Base-by-base conservation (phyloP, 768 basidiomycete genomes). In the Arthromyces matolae region DNA sequence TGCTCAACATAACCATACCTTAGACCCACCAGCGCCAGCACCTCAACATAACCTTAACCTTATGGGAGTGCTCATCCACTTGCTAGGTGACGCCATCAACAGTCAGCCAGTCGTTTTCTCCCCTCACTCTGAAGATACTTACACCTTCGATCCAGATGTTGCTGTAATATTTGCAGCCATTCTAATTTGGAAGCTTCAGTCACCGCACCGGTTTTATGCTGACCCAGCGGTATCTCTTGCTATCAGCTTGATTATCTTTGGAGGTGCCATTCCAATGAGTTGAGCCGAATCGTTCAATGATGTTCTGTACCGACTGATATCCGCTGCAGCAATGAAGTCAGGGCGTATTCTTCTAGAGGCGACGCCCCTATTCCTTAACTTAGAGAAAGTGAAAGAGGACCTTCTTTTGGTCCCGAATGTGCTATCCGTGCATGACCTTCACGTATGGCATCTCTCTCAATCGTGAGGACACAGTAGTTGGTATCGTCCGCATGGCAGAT, bases 111-210 rank as follows among this genome's bases (percentile, higher is more conserved):
- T 24, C 43, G 45, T 39, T 25, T 38, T 23, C 12, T 80, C 57
- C 63, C 79, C 52, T 78, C 76, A n/a, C n/a, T 38, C 50, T 77
- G 16, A 70, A 98, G 68, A 97, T 98, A 93, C 86, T 75, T 16
- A 95, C 93, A 23, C 76, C 98, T 1, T 72, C 97, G 29, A 69
- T 99, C 22, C 96, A 99, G 98, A 99, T 66, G 89, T 98, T 52
- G 95, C 95, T 45, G 96, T 99, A 52, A 96, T 99, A 51, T 84
- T 86, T 27, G 90, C 94, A 2, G 96, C 95, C 49, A 79, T 97
- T 8, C 73, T 98, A 61, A 96, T 99, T 61, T 94, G 92, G 93
- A 77, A 89, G 47, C 84, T 86, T 1, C 70, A 80, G 24, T 94
- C 89, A 83, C 67, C 70, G 56, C 93, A 80, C 77, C 92, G 87